Evolutionary conservation across 2,329 filamentous ascomycete genomes (phyloP), one percentile per base, ranked within the genome.

Genomic region (Rutstroemia sp.): DNA sequence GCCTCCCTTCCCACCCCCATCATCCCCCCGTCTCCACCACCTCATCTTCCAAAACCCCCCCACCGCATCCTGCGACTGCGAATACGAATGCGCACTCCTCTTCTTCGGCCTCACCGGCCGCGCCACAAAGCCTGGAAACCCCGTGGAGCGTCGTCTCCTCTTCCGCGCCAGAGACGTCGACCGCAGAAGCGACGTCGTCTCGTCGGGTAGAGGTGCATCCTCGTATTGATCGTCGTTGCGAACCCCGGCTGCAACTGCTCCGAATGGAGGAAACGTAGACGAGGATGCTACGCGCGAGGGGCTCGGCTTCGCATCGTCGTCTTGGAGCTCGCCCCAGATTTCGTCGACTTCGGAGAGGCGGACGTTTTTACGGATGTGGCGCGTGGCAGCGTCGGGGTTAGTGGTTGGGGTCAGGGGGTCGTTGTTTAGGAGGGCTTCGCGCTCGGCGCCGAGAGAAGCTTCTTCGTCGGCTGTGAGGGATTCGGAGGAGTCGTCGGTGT

Each of bases 261-360:
- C 30, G 2, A 55, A 38, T 16, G 53, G 12, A 5, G 57, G 44
- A 3, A 58, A 52, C 10, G 58, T 50, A 21, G 51, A 56, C 5
- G 57, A 57, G 6, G 61, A 61, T 5, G 54, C 53, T 10, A 48
- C 53, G 51, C 48, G 40, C 19, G 34, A 68, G 17, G 65, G 61
- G 12, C 61, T 58, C 5, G 66, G 68, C 54, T 64, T 67, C 5
- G 68, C 58, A 40, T 82, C 79, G 42, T 87, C 83, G 64, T 95
- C 91, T 67, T 94, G 86, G 14, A 96, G 77, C 69, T 95, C 90
- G 56, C 84, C 88, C 91, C 90, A 95, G 34, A 95, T 94, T 64
- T 94, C 88, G 38, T 83, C 84, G 1, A 82, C 81, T 68, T 94
- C 88, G 56, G 82, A 77, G 17, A 68, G 49, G 5, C 65, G 62